A percentile compares a stretch with the other conserved stretches of the same genome.
These are phyloP conservation scores for Rhynchospora breviuscula DNA, from an alignment of 176 grass and related monocot species.

Conservation along the genomic window DNA sequence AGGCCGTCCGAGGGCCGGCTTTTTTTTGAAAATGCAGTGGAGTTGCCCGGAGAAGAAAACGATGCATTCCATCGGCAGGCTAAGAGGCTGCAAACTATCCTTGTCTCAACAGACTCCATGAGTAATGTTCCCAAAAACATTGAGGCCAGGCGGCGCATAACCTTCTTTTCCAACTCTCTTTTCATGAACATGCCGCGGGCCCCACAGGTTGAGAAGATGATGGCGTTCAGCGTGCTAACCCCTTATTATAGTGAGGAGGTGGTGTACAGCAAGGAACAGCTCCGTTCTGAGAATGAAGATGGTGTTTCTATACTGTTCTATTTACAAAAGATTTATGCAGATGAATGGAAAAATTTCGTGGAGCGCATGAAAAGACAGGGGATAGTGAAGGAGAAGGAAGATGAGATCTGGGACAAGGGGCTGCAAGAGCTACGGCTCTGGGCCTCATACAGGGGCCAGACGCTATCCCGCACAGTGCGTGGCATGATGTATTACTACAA, in stretches of 20 bases:
- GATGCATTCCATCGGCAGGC: slow-evolving; percentile 70
- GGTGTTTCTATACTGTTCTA: slow-evolving; percentile 91
- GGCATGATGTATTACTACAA: slow-evolving; percentile 99
- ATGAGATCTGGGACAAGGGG: slow-evolving; percentile 53
- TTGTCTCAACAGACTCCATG: slow-evolving; percentile 81
- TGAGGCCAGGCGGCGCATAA: slow-evolving; percentile 76
- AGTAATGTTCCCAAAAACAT: slow-evolving; percentile 84
- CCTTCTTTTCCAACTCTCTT: slow-evolving; percentile 93
- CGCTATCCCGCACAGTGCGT: slow-evolving; percentile 71
- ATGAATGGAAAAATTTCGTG: slow-evolving; percentile 80
- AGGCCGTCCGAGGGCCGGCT: slow-evolving; percentile 31
- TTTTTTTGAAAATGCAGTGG: slow-evolving; percentile 73
- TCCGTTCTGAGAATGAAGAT: slow-evolving; percentile 78
- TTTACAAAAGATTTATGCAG: slow-evolving; percentile 75
- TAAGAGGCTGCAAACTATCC: slow-evolving; percentile 63
- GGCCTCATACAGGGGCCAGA: slow-evolving; percentile 93
- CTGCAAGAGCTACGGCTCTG: slow-evolving; percentile 65
- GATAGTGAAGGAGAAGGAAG: slow-evolving; percentile 49
- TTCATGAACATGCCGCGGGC: slow-evolving; percentile 99
- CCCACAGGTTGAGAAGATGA: slow-evolving; percentile 92
- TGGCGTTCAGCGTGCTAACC: slow-evolving; percentile 81
- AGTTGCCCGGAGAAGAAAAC: slow-evolving; percentile 53
- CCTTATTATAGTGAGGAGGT: slow-evolving; percentile 97
- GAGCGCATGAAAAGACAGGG: slow-evolving; percentile 86
- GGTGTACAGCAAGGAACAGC: slow-evolving; percentile 88